These are phyloP conservation scores for Phlebiopsis gigantea DNA, from an alignment of 768 basidiomycete species.

Conservation along the genomic window DNA sequence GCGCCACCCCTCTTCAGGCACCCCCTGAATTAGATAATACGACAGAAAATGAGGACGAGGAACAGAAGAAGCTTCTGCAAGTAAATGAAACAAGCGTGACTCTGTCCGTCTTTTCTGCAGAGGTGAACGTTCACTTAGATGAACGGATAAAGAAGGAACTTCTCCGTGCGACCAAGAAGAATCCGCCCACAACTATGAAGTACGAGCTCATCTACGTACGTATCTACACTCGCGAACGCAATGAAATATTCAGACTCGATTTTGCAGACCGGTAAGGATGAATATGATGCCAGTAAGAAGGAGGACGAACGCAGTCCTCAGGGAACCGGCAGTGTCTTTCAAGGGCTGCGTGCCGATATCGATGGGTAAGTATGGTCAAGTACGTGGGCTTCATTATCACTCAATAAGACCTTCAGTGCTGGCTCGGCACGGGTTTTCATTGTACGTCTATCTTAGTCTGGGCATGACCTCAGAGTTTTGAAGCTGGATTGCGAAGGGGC, in stretches of 20 bases:
- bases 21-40: conserved; percentile 25
- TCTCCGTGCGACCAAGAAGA: conserved; percentile 91
- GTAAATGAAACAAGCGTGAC: conserved; percentile 50
- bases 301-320: conserved; percentile 59
- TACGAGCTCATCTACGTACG: conserved; percentile 84
- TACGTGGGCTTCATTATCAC: no score
- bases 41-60: conserved; percentile 9
- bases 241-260: background rate
- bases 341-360: conserved; percentile 81
- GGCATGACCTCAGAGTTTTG: background rate
- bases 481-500: conserved; percentile 40
- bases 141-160: conserved; percentile 69
- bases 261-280: conserved; percentile 72
- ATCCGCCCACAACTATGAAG: conserved; percentile 68
- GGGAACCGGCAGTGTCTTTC: conserved; percentile 76
- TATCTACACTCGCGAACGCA: background rate
- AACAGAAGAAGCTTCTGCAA: conserved; percentile 23
- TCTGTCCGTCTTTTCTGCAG: conserved; percentile 61
- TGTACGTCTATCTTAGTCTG: conserved; percentile 33
- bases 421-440: conserved; percentile 83
- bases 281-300: conserved; percentile 66
- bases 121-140: conserved; percentile 58
- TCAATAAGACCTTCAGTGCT: conserved; percentile 31
- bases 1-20: conserved; percentile 29
- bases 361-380: conserved; percentile 51